Conservation (phyloP, 805 yeast genomes). For the Spathaspora sp. region DNA sequence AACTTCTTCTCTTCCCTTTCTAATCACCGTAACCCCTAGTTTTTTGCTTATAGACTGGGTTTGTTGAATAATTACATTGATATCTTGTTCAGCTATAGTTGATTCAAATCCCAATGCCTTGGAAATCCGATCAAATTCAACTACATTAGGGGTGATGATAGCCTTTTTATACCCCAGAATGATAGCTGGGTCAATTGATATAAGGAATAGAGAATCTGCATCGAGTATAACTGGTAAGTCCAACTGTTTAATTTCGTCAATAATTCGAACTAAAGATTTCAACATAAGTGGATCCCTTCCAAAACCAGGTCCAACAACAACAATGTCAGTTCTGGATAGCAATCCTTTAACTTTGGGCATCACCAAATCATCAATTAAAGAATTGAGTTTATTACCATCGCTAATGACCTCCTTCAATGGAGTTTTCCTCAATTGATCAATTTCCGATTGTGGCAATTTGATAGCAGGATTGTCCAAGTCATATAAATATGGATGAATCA, state of each 20-base stretch:
- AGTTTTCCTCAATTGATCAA: constrained; percentile 13
- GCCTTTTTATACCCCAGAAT: constrained; percentile 56
- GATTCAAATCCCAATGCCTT: constrained; percentile 41
- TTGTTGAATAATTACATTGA: constrained; percentile 20
- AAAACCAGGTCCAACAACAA: constrained; percentile 90
- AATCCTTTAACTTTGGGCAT: constrained; percentile 54
- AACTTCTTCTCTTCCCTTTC: constrained; percentile 69
- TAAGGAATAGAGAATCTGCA: constrained; percentile 80
- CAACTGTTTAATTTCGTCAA: constrained; percentile 52
- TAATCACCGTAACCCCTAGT: constrained; percentile 59
- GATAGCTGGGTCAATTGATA: constrained; percentile 55
- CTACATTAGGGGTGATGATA: constrained; percentile 83
- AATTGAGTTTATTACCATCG: constrained; percentile 19
- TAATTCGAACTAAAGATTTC: constrained; percentile 51
- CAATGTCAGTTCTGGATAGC: constrained; percentile 68
- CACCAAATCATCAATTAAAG: constrained; percentile 40
- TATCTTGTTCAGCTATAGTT: constrained; percentile 15
- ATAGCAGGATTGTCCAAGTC: constrained; percentile 40
- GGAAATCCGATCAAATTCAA: constrained; percentile 72
- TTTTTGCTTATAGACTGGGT: constrained; percentile 43
- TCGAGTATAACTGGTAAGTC: constrained; percentile 76
- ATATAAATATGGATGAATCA: constrained; percentile 90
- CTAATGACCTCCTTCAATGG: constrained; percentile 20
- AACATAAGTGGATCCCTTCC: constrained; percentile 79
- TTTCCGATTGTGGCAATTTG: constrained; percentile 11